Percentiles rank a stretch among this genome's conserved stretches.
Evolutionary conservation across 352 stramenopile genomes (phyloP).

Genomic region (Phytophthora brassicae): DNA sequence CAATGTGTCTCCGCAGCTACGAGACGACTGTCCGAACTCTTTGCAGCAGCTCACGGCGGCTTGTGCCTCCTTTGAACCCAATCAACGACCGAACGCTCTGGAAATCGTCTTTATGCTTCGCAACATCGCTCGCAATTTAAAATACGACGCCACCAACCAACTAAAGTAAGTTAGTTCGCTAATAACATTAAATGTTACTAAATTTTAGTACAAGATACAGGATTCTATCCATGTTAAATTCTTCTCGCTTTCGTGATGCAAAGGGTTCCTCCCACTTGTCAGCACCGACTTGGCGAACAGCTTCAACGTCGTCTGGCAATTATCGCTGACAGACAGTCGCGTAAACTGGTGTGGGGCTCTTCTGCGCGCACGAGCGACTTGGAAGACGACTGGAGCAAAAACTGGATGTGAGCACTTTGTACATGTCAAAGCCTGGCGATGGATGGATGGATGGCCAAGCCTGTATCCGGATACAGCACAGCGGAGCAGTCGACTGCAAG

Average conservation of each 20-base stretch:
- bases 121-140: constrained; percentile 26
- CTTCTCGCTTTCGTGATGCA: too few relatives aligned
- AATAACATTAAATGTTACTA: too few relatives aligned
- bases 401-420: too few relatives aligned
- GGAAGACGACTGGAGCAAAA: neutral
- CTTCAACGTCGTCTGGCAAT: constrained; percentile 5
- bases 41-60: constrained; percentile 38
- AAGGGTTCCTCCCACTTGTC: too few relatives aligned
- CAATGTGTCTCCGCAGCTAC: constrained; percentile 41
- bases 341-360: neutral
- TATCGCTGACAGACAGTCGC: neutral
- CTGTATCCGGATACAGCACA: too few relatives aligned
- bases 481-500: too few relatives aligned
- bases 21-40: constrained; percentile 34
- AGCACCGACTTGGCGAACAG: constrained; percentile 6
- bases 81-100: constrained; percentile 45
- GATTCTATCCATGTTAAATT: too few relatives aligned
- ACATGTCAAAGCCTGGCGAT: too few relatives aligned
- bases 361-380: neutral
- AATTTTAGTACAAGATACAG: too few relatives aligned
- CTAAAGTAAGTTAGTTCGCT: too few relatives aligned
- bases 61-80: constrained; percentile 37
- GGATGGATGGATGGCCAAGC: too few relatives aligned
- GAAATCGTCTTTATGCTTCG: constrained; percentile 56
- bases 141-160: constrained; percentile 7